Conservation (phyloP, 352 stramenopile genomes). For the Globisporangium irregulare region DNA sequence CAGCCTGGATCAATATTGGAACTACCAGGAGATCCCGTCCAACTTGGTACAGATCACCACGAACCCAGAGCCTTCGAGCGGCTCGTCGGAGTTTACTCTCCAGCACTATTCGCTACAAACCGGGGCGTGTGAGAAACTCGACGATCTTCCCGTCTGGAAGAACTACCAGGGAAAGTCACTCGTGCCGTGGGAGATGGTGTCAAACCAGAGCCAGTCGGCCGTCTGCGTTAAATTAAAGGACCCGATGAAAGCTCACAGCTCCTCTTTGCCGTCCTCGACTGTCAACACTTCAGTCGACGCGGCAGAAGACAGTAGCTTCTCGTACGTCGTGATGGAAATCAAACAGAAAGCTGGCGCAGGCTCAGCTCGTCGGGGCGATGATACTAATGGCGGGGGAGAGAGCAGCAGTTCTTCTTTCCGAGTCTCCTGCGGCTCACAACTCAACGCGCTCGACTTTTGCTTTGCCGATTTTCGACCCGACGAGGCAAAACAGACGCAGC, state of each 20-base stretch:
- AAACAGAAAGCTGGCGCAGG: conserved; percentile 16
- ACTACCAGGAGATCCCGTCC: conserved; percentile 47
- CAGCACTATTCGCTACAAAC: conserved; percentile 51
- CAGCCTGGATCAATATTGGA: conserved; percentile 63
- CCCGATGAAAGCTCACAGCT: conserved; percentile 2
- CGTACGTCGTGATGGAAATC: conserved; percentile 49
- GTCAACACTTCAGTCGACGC: neutral
- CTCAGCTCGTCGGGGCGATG: neutral
- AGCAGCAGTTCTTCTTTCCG: conserved; percentile 5
- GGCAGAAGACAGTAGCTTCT: conserved; percentile 23
- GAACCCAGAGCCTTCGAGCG: conserved; percentile 15
- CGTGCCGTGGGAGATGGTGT: conserved; percentile 43
- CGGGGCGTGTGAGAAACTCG: conserved; percentile 44
- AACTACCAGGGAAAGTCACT: conserved; percentile 49
- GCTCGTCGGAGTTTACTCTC: conserved; percentile 31
- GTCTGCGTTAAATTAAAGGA: conserved; percentile 55
- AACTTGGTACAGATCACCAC: conserved; percentile 42
- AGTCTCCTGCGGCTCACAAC: conserved; percentile 31
- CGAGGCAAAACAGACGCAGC: conserved; percentile 14
- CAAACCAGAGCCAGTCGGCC: conserved; percentile 37
- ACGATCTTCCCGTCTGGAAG: conserved; percentile 49
- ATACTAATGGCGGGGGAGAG: conserved; percentile 15
- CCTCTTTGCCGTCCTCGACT: conserved; percentile 5
- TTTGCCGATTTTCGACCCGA: conserved; percentile 24
- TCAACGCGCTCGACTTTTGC: conserved; percentile 60